Evolutionary conservation across 345 rosid species (phyloP).

Genomic region (Draba incana): DNA sequence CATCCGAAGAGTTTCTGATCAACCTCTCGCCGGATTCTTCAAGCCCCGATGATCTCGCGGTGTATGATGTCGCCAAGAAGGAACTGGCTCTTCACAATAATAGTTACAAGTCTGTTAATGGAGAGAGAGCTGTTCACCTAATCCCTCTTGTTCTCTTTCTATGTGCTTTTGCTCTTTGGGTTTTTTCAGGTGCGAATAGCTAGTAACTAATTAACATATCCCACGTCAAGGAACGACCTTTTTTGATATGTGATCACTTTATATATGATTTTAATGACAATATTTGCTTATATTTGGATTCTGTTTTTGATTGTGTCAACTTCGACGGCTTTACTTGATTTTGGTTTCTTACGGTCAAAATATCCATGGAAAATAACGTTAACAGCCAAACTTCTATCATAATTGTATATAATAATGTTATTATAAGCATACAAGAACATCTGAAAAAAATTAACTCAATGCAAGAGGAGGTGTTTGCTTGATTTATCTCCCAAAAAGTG

Average conservation of each 20-base stretch:
- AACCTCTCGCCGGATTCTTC: conserved; percentile 42
- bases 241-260: conserved; percentile 13
- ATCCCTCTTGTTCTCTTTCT: conserved; percentile 66
- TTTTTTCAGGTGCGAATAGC: conserved; percentile 43
- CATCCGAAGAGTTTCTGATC: conserved; percentile 53
- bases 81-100: conserved; percentile 41
- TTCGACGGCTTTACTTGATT: background rate
- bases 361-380: too few species aligned
- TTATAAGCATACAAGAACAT: too few species aligned
- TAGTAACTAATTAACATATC: background rate
- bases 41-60: conserved; percentile 24
- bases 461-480: too few species aligned
- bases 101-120: conserved; percentile 34
- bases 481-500: too few species aligned
- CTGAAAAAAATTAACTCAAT: too few species aligned
- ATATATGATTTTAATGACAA: background rate
- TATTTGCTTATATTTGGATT: background rate
- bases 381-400: too few species aligned
- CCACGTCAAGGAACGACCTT: conserved; percentile 1
- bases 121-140: conserved; percentile 55
- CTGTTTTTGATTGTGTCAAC: background rate
- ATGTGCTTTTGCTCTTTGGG: conserved; percentile 68
- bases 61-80: conserved; percentile 52
- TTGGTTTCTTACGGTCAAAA: background rate
- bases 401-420: too few species aligned